Base-by-base conservation (phyloP, 169 alveolate genomes). In the Plasmodium gaboni region DNA sequence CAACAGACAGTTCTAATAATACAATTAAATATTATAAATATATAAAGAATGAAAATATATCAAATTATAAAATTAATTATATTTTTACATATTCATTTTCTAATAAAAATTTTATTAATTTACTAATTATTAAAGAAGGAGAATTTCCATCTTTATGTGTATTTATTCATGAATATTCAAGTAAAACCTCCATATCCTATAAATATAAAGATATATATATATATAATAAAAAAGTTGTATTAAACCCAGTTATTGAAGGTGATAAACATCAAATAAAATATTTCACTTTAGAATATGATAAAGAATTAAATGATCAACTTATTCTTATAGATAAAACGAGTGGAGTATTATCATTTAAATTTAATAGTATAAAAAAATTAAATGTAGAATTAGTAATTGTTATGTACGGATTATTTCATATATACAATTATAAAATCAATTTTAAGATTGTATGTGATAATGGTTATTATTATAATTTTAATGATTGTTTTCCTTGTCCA, bases 41-140 rank as follows among this genome's bases (percentile, higher is more conserved):
- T 72, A 55, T 70, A 15, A 61, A 19, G 28, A 61, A 73, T 70
- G 74, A 64, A 48, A 32, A 78, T 48, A 48, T 64, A 72, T 68
- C 72, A 2, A 73, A 70, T n/a, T 78, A 83, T 61, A 88, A 26
- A 96, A 87, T 74, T 91, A 88, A 87, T 96, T 98, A 67, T 96
- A 92, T 59, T 83, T 92, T 42, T 92, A 69, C 51, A 68, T 92
- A 53, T 72, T 46, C 13, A 46, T 74, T 73, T 67, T n/a, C 6
- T 4, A 44, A 78, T 38, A 42, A 15, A n/a, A 78, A 51, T 69
- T 89, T 59, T 89, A 78, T 76, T 51, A 67, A 69, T 22, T 70
- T 63, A 12, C 13, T 64, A 65, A 53, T 89, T 10, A 28, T 13
- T 10, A 78, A 55, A 72, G 73, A 22, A 32, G 57, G 60, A n/a